These are phyloP conservation scores for Thuja plicata DNA, from an alignment of 83 land plant genomes.

Conservation along the genomic window DNA sequence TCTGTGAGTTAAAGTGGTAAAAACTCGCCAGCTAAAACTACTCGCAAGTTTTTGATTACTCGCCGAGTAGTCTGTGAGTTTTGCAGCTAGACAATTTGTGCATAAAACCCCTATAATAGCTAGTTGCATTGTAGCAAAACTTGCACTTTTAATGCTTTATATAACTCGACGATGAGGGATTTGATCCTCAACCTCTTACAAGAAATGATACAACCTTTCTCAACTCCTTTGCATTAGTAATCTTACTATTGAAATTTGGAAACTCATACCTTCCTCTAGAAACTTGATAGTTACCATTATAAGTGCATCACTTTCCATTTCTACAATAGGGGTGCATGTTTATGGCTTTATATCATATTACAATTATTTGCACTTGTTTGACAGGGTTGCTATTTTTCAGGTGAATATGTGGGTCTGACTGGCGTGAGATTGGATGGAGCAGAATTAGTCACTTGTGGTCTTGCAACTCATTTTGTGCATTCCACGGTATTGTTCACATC, in stretches of 20 bases:
- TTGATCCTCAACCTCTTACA: not conserved
- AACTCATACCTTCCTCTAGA: not conserved
- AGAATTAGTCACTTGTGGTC: conserved; percentile 90
- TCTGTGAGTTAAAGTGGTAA: too few relatives aligned
- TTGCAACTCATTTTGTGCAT: conserved; percentile 88
- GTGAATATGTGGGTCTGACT: conserved; percentile 89
- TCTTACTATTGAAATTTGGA: not conserved
- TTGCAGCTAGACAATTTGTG: not conserved
- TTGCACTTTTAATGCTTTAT: not conserved
- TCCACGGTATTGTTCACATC: conserved; percentile 41
- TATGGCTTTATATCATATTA: not conserved
- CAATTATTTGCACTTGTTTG: not conserved
- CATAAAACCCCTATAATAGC: not conserved
- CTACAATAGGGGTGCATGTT: not conserved
- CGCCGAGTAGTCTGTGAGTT: too few relatives aligned
- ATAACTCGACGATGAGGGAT: not conserved
- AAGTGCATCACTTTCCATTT: not conserved
- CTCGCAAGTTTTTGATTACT: too few relatives aligned
- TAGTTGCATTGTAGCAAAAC: not conserved
- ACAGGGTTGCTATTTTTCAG: conserved; percentile 30
- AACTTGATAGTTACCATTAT: not conserved
- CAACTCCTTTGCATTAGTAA: not conserved
- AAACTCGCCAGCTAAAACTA: too few relatives aligned
- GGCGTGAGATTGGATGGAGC: conserved; percentile 88
- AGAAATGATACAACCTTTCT: not conserved